A percentile compares a stretch with the other conserved stretches of the same genome.
Evolutionary conservation across 495 filamentous ascomycete species (phyloP).

Genomic region (Podospora anserina): DNA sequence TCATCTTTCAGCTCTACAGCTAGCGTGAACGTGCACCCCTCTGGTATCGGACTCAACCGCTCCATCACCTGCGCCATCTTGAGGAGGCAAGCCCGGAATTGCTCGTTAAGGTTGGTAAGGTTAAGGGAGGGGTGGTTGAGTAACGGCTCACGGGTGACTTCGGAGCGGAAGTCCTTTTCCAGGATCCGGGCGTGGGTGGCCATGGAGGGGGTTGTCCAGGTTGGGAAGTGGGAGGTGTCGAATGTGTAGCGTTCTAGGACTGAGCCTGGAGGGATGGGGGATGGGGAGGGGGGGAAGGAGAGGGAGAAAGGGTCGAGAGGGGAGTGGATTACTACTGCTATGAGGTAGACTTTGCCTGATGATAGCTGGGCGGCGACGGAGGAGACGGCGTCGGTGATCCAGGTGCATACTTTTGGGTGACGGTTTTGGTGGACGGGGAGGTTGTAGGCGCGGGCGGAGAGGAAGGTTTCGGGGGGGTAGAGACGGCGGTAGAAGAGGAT

Average conservation of each 20-base stretch:
- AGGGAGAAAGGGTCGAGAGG: conserved; percentile 26
- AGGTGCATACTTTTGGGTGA: conserved; percentile 86
- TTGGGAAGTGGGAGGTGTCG: conserved; percentile 73
- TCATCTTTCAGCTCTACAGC: conserved; percentile 80
- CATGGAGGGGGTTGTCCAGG: conserved; percentile 40
- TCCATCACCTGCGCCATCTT: conserved; percentile 55
- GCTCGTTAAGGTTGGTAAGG: conserved; percentile 39
- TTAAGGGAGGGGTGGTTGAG: background rate
- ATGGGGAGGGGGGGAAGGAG: conserved; percentile 4
- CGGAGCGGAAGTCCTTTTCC: conserved; percentile 40
- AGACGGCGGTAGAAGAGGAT: conserved; percentile 83
- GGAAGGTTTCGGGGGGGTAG: conserved; percentile 78
- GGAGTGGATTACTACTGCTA: conserved; percentile 74
- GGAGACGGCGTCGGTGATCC: conserved; percentile 80
- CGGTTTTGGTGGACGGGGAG: conserved; percentile 84
- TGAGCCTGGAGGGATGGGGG: conserved; percentile 21
- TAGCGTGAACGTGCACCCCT: conserved; percentile 79
- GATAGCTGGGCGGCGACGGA: conserved; percentile 69
- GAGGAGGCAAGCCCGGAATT: conserved; percentile 49
- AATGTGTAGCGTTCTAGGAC: conserved; percentile 83
- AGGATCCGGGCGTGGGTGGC: conserved; percentile 39
- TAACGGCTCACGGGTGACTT: conserved; percentile 29
- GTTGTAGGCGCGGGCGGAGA: conserved; percentile 80
- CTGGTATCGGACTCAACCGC: conserved; percentile 61
- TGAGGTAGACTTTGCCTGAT: conserved; percentile 56